phyloP scores from a whole-genome alignment of 352 stramenopile species.

The Globisporangium rhizosaccharum region DNA sequence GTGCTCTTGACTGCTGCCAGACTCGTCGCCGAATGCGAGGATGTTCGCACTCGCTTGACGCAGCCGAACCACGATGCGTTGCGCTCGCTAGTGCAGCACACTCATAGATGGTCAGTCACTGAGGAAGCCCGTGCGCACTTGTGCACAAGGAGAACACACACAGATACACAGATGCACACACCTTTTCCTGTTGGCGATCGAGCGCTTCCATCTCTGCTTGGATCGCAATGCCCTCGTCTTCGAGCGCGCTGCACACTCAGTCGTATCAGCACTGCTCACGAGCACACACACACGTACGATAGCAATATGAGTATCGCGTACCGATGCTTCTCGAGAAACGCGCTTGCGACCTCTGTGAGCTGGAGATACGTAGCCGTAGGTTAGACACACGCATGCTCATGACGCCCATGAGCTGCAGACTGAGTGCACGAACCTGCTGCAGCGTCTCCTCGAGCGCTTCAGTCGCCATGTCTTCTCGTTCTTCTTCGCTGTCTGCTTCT shows the following conservation, averaged over 20 bases:
- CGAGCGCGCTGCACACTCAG: conserved; percentile 31
- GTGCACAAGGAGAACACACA: background rate
- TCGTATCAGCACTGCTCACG: background rate
- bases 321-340: conserved; percentile 14
- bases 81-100: conserved; percentile 21
- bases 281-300: background rate
- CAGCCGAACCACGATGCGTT: conserved; percentile 31
- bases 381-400: background rate
- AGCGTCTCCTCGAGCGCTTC: conserved; percentile 24
- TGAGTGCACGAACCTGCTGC: conserved; percentile 9
- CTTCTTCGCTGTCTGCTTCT: conserved; percentile 17
- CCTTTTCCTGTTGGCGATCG: conserved; percentile 45
- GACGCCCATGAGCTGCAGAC: background rate
- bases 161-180: conserved; percentile 13
- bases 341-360: conserved; percentile 12
- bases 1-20: conserved; percentile 15
- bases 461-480: conserved; percentile 9
- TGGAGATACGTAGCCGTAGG: background rate
- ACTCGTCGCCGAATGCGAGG: conserved; percentile 34
- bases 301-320: background rate
- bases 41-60: conserved; percentile 57
- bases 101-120: background rate
- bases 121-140: background rate
- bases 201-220: conserved; percentile 60
- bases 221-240: conserved; percentile 44